Evolutionary conservation across 345 rosid species (phyloP), one percentile per base, ranked within the genome.

Genomic region (Clarkia xantiana): DNA sequence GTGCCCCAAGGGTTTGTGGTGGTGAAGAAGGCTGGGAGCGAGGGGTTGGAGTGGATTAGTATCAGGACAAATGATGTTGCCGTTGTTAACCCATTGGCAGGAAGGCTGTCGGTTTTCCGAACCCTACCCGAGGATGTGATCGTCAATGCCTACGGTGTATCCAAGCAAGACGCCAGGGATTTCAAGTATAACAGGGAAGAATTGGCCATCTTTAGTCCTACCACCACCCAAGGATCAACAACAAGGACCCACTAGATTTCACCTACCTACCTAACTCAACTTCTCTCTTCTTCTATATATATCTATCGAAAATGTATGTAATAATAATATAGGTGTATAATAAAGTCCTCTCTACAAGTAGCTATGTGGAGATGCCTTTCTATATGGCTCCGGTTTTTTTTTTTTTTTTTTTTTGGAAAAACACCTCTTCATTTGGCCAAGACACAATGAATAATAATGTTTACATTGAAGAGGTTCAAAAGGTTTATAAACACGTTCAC

Each of bases 21-120:
- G 15, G 18, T 74, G 39, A 56, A 64, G 57, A 62, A n/a, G 55
- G 76, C 73, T 14, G 25, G 63, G 7, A 44, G 40, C 8, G 43
- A 57, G 20, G 73, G 76, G 18, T 44, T 62, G 6, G 71, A 65
- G 29, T 75, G 69, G 69, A 50, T 75, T 10, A 34, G 67, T 42
- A 64, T 71, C 69, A 59, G 64, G 65, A 75, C 74, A 6, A 58
- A 62, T 18, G 71, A 55, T 42, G 6, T 17, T 1, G 67, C 80
- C 0, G 18, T 7, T 48, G 55, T 41, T 14, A 64, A 13, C 58
- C 66, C 52, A 11, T 62, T 74, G 1, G 71, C 69, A 0, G 76
- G 76, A 14, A 43, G 63, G 18, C 34, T 50, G 3, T 75, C 76
- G 0, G 58, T 47, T 16, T 7, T 75, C 9, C 44, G 67, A 25